Base-by-base conservation (phyloP, 371 early-diverging fungal genomes). In the Mortierella sp. region DNA sequence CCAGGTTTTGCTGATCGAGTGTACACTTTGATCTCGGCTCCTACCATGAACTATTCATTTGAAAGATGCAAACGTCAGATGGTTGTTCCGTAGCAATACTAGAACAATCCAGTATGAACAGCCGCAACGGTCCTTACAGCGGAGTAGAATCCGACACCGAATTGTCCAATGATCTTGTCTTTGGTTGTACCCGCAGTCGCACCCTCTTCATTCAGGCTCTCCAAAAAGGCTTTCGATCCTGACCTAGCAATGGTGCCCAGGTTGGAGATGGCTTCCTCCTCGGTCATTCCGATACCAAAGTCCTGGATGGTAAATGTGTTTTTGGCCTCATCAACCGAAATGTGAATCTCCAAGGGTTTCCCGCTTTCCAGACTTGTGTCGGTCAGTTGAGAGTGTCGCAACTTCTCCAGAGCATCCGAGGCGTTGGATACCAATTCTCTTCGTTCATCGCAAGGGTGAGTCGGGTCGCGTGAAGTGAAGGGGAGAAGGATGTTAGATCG, bases 211-310 rank as follows among this genome's bases (percentile, higher is more conserved):
- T 93, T 89, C 71, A 96, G 65, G 66, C 89, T 86, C 68, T 95
- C 91, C 67, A 96, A 80, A 77, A 97, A 96, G 41, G 91, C 93
- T 77, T 94, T 92, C 21, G 97, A 92, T 25, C 95, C 95, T 16
- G 94, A 93, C 57, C 94, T 91, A 50, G 99, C 99, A 79, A 99
- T 98, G 27, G 97, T 96, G 72, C 99, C 99, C 51, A 99, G 83
- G 79, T 96, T 97, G 31, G 88, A 86, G 54, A 85, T 84, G 51
- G 99, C 85, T 71, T 98, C 95, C 16, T 90, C 91, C 71, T 96
- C 90, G 12, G 93, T 96, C 99, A 99, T 99, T 66, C 99, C 99
- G 63, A 99, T 92, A 78, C 99, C 99, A 56, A 90, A 92, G 83
- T 99, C 99, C 77, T 85, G 85, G 46, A 99, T 96, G 12, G 91